These are phyloP conservation scores for Lomentospora prolificans DNA, from an alignment of 2,329 filamentous ascomycete species.

Conservation along the genomic window DNA sequence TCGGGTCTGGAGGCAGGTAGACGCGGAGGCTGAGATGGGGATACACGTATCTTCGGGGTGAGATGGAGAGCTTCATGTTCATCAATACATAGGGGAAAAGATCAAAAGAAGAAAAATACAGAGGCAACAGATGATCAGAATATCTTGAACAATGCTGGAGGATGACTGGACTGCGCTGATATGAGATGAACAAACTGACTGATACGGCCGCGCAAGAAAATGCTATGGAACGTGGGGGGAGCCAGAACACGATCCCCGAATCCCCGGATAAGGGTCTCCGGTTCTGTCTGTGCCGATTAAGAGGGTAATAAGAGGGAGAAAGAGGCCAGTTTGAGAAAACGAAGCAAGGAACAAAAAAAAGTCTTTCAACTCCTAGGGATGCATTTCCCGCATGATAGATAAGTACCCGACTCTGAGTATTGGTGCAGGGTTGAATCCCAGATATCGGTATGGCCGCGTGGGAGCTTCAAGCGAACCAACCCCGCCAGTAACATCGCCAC, in stretches of 20 bases:
- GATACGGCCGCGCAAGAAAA: neutral
- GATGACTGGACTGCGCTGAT: neutral
- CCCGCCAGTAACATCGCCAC: neutral
- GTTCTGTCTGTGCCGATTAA: neutral
- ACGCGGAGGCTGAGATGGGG: too few species aligned
- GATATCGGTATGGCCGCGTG: slow-evolving; percentile 25
- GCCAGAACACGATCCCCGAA: too few species aligned
- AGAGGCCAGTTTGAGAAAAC: neutral
- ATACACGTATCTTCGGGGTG: too few species aligned
- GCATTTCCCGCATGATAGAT: slow-evolving; percentile 12
- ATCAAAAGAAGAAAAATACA: neutral
- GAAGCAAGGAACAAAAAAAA: slow-evolving; percentile 10
- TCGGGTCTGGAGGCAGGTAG: too few species aligned
- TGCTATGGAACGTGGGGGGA: too few species aligned
- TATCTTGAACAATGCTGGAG: neutral
- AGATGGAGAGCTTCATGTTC: too few species aligned
- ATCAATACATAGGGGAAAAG: too few species aligned
- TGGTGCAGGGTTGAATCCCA: slow-evolving; percentile 30
- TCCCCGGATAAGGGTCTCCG: too few species aligned
- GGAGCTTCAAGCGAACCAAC: slow-evolving; percentile 13
- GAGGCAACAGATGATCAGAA: neutral
- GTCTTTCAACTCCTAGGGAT: slow-evolving; percentile 10
- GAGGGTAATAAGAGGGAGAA: neutral
- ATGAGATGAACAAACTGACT: neutral
- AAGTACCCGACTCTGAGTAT: slow-evolving; percentile 30